Evolutionary conservation across 768 basidiomycete species (phyloP).

Genomic region (Tulasnella sp.): DNA sequence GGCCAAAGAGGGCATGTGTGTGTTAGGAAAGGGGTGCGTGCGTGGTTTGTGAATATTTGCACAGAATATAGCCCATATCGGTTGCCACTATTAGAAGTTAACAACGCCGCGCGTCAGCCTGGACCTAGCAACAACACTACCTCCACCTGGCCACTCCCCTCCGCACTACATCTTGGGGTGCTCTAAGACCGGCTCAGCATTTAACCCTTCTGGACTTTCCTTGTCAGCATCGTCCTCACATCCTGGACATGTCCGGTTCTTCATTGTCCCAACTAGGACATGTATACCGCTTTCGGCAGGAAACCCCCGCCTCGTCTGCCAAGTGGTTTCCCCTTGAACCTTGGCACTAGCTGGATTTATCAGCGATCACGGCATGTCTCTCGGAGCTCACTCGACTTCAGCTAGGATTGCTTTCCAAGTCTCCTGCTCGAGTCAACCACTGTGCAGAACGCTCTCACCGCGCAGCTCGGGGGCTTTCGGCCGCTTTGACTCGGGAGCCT

Average conservation of each 20-base stretch:
- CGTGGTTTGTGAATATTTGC: too few species aligned
- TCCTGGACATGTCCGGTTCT: not conserved
- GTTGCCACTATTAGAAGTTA: not conserved
- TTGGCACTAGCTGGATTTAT: not conserved
- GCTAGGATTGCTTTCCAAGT: not conserved
- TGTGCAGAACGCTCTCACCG: not conserved
- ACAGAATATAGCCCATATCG: too few species aligned
- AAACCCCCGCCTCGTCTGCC: not conserved
- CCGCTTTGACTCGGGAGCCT: not conserved
- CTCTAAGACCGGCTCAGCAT: too few species aligned
- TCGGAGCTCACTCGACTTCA: not conserved
- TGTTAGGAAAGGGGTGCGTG: too few species aligned
- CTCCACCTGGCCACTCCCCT: not conserved
- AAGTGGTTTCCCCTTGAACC: not conserved
- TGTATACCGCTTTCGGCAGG: not conserved
- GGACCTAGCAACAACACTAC: not conserved
- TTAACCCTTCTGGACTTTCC: not conserved
- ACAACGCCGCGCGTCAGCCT: not conserved
- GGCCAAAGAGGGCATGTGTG: too few species aligned
- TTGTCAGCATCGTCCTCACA: not conserved
- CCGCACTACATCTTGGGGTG: too few species aligned
- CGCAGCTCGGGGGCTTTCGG: not conserved
- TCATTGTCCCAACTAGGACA: not conserved
- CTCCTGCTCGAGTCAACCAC: not conserved
- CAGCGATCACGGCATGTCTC: not conserved